Evolutionary conservation across 371 early-diverging fungal genomes (phyloP), one percentile per base, ranked within the genome.

Genomic region (Mucor circinelloides): DNA sequence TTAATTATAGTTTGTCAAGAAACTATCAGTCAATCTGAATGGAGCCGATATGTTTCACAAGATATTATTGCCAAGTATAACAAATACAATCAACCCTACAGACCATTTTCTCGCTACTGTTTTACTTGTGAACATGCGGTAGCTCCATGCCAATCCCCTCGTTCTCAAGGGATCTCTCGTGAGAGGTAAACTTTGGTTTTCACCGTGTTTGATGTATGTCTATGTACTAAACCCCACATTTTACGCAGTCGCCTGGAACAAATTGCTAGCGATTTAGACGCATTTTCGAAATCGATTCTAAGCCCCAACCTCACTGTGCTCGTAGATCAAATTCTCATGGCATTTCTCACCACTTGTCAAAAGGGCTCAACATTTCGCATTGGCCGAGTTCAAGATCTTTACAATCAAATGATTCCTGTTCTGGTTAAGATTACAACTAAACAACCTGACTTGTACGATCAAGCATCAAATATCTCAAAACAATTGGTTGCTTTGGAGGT

Each of bases 51-150:
- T 71, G 82, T 82, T 36, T 73, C 79, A 58, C 32, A 64, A 46
- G 62, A 67, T 7, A 67, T 78, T 17, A 72, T 87, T 9, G 78
- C 77, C 12, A 82, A 80, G 34, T 90, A 89, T 61, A 80, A 87
- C 15, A 76, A 67, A n/a, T 89, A 82, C 67, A 90, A 90, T 61
- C 85, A 86, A 64, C 90, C 90, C 8, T 90, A 87, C 34, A 75
- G 89, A 10, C 79, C 88, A 0, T 85, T 88, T 65, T 74, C 83
- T 19, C 80, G 90, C 0, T 79, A 79, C 63, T 87, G 89, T 52
- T 78, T 94, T 62, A 76, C 86, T 19, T 79, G 92, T 17, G 80
- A 83, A 56, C 87, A 94, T 65, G 86, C 86, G 4, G 72, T 89
- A 28, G 69, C 75, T 0, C 80, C 82, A 9, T 72, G 84, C 7